Evolutionary conservation across 805 yeast species (phyloP), one percentile per base, ranked within the genome.

Genomic region (Saturnispora silvae): DNA sequence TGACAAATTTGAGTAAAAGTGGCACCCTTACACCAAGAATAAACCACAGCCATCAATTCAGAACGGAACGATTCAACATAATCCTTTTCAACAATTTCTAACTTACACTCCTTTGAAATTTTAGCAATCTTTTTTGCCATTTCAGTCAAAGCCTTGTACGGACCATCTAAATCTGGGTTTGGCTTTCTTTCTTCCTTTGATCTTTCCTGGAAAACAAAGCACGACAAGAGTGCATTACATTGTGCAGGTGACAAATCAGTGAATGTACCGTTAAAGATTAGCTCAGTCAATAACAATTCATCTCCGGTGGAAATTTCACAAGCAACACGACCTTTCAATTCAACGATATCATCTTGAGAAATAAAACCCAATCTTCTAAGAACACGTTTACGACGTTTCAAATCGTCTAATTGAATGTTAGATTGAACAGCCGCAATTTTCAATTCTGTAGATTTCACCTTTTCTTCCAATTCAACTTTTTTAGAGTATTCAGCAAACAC

Each of bases 191-290:
- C 70, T 53, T 83, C 95, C 54, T 86, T 86, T 28, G 95, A 82
- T 52, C 94, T 74, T 56, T 94, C 99, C 58, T 92, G 96, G 72
- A 92, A 92, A 4, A 94, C 96, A 60, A 89, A 92, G 61, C 96
- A 86, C 26, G 96, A 86, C 36, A 92, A 61, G 37, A 92, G 61
- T 0, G 96, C 84, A 10, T 96, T 96, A 58, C 94, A 77, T 56
- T 86, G 96, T 50, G 83, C 95, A 2, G 95, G 79, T 4, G 77
- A 68, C 43, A 92, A 65, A 35, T 85, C 95, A 50, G 78, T 85
- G 64, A 92, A 92, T 18, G 83, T 81, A 72, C 97, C 97, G 56
- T 87, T 87, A 68, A 92, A 92, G 23, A 92, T 82, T 47, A 92
- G 65, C 56, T 92, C 98, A 0, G 99, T 92, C 35, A 92, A 61